phyloP scores from a whole-genome alignment of 2,329 filamentous ascomycete genomes.

The Aspergillus quadrilineatus region DNA sequence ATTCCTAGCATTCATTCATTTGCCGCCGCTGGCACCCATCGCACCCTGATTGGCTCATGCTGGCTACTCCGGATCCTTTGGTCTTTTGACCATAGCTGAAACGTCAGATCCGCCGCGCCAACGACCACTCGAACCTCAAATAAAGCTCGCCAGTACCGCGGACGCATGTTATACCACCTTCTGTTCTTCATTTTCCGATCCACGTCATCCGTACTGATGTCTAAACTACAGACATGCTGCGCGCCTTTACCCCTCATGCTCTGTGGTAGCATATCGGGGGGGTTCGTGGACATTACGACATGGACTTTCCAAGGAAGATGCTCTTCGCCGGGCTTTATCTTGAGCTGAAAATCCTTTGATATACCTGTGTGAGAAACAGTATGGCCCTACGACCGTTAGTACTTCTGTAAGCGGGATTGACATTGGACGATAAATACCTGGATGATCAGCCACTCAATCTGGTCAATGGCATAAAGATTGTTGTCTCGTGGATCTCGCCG shows the following conservation, averaged over 20 bases:
- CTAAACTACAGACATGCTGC: slow-evolving; percentile 31
- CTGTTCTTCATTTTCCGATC: slow-evolving; percentile 37
- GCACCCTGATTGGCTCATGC: slow-evolving; percentile 33
- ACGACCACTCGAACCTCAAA: slow-evolving; percentile 36
- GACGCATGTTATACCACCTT: slow-evolving; percentile 35
- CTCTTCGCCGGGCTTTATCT: slow-evolving; percentile 25
- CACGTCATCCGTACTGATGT: slow-evolving; percentile 27
- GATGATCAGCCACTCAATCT: slow-evolving; percentile 39
- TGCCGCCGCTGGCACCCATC: slow-evolving; percentile 28
- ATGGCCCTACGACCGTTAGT: slow-evolving; percentile 15
- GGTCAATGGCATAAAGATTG: slow-evolving; percentile 31
- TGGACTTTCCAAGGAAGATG: slow-evolving; percentile 28
- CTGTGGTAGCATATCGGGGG: slow-evolving; percentile 24
- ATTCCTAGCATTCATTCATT: no score
- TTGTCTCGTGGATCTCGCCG: slow-evolving; percentile 33
- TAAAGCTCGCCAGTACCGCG: slow-evolving; percentile 30
- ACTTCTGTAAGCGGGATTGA: no score
- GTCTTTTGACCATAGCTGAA: slow-evolving; percentile 36
- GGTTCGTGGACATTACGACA: slow-evolving; percentile 34
- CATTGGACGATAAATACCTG: slow-evolving; percentile 24
- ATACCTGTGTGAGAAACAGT: slow-evolving; percentile 25
- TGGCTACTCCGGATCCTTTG: slow-evolving; percentile 23
- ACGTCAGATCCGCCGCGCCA: slow-evolving; percentile 36
- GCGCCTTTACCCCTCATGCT: slow-evolving; percentile 24
- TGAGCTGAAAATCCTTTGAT: slow-evolving; percentile 28